phyloP scores from a whole-genome alignment of 106 monocot species.

The Acorus gramineus region DNA sequence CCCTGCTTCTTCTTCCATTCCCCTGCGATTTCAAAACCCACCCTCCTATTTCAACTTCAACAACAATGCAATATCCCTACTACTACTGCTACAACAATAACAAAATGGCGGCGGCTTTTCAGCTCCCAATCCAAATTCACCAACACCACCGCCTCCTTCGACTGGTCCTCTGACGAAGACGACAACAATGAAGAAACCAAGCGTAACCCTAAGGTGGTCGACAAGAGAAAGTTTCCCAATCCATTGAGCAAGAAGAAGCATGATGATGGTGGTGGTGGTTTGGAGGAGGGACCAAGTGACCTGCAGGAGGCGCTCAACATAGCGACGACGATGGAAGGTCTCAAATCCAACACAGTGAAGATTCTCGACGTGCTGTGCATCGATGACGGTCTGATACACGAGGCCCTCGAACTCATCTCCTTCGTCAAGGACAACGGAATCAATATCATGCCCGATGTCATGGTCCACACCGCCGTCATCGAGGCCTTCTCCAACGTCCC shows the following conservation, averaged over 20 bases:
- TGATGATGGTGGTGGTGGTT: too few relatives aligned
- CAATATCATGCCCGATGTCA: conserved; percentile 78
- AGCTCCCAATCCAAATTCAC: conserved; percentile 19
- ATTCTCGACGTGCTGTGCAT: conserved; percentile 95
- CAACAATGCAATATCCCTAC: too few relatives aligned
- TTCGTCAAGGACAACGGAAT: conserved; percentile 74
- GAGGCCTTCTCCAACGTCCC: conserved; percentile 87
- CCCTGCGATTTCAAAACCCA: too few relatives aligned
- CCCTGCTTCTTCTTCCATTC: too few relatives aligned
- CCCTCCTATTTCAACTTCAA: too few relatives aligned
- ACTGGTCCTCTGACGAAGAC: conserved; percentile 79
- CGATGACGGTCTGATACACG: conserved; percentile 82
- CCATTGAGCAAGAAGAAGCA: conserved; percentile 75
- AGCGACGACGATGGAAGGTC: conserved; percentile 68
- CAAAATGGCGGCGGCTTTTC: too few relatives aligned
- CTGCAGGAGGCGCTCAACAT: conserved; percentile 83
- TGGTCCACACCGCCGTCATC: conserved; percentile 93
- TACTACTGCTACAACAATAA: too few relatives aligned
- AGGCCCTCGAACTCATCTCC: conserved; percentile 73
- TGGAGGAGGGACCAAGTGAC: conserved; percentile 58
- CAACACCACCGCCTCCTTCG: conserved; percentile 82
- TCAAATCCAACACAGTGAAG: conserved; percentile 74
- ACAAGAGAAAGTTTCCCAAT: conserved; percentile 43
- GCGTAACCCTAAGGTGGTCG: background rate
- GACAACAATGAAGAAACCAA: background rate